Conservation (phyloP, 2,329 filamentous ascomycete genomes). For the Diaporthe ilicicola region DNA sequence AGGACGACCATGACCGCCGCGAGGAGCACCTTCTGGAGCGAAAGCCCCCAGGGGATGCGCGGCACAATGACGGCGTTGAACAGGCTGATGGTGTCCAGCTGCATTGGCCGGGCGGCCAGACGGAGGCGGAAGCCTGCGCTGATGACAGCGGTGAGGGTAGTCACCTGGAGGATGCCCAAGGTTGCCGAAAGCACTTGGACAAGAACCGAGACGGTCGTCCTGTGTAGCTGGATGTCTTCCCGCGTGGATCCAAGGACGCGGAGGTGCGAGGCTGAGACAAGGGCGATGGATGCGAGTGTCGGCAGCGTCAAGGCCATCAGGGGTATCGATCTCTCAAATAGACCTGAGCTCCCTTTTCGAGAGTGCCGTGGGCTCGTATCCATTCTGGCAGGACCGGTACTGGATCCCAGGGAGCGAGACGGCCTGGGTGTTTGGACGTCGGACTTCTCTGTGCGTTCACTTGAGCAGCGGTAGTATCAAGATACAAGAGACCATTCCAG, state of each 20-base stretch:
- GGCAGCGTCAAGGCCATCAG: background rate
- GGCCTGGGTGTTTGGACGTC: too few relatives aligned
- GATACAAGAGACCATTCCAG: too few relatives aligned
- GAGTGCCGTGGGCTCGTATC: background rate
- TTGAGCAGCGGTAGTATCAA: too few relatives aligned
- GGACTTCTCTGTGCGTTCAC: too few relatives aligned
- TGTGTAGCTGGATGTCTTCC: background rate
- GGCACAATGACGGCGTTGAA: background rate
- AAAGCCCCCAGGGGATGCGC: background rate
- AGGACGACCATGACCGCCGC: background rate
- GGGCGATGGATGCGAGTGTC: background rate
- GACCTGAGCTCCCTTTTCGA: background rate
- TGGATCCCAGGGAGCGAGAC: too few relatives aligned
- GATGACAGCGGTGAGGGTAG: background rate
- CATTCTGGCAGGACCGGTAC: too few relatives aligned
- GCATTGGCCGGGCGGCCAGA: background rate
- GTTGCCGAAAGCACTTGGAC: conserved; percentile 36
- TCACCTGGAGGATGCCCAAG: background rate
- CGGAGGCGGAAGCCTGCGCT: background rate
- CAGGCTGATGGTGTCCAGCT: background rate
- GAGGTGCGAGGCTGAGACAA: background rate
- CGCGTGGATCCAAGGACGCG: background rate
- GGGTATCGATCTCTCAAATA: background rate
- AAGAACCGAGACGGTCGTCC: background rate
- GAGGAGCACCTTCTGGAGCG: background rate